Evolutionary conservation across 257 asterid species (phyloP).

Genomic region (Echium plantagineum): DNA sequence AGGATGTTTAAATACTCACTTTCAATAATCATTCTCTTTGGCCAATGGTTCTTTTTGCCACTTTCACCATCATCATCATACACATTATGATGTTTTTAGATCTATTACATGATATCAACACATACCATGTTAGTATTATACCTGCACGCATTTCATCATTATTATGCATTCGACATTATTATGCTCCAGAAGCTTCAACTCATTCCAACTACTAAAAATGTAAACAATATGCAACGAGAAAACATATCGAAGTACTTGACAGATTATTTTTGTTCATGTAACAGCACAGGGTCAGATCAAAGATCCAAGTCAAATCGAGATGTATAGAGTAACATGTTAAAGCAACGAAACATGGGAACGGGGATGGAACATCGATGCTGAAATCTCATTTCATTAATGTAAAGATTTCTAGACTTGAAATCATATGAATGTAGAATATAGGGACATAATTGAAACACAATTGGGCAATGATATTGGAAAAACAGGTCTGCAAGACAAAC

Average conservation of each 20-base stretch:
- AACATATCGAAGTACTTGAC: too few species aligned
- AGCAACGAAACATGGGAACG: not conserved
- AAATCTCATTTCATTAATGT: not conserved
- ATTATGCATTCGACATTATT: too few species aligned
- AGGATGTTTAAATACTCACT: conserved; percentile 22
- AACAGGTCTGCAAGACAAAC: too few species aligned
- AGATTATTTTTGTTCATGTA: too few species aligned
- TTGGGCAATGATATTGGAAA: too few species aligned
- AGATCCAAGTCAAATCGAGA: too few species aligned
- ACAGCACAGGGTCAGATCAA: too few species aligned
- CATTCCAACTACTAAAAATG: too few species aligned
- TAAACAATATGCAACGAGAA: too few species aligned
- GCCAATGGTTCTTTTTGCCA: conserved; percentile 14
- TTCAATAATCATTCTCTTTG: conserved; percentile 21
- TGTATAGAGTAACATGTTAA: not conserved
- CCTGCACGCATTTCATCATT: too few species aligned
- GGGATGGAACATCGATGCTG: too few species aligned
- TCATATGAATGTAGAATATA: not conserved
- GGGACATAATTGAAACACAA: not conserved
- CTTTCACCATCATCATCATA: conserved; percentile 51
- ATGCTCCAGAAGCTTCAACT: too few species aligned
- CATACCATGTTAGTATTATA: conserved; percentile 1
- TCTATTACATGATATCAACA: conserved; percentile 19
- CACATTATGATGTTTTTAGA: conserved; percentile 50
- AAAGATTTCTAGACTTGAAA: not conserved